These are phyloP conservation scores for Sporothrix pseudoabietina DNA, from an alignment of 2,329 filamentous ascomycete species.

Conservation along the genomic window DNA sequence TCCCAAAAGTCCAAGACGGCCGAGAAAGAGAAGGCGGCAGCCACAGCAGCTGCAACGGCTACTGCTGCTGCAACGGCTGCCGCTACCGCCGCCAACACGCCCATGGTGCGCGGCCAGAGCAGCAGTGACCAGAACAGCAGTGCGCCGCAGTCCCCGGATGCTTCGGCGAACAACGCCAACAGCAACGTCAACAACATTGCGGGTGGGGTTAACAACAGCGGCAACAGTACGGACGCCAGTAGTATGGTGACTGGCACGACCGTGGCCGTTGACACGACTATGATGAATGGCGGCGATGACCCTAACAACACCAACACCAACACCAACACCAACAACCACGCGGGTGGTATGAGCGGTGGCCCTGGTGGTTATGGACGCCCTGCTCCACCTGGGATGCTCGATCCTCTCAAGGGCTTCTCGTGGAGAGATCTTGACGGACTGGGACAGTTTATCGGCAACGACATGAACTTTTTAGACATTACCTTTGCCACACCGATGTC, in stretches of 20 bases:
- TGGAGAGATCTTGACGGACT: constrained; percentile 30
- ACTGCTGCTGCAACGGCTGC: neutral
- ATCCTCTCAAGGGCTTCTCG: constrained; percentile 28
- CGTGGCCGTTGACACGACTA: neutral
- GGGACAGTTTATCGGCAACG: constrained; percentile 29
- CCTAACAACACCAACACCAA: neutral
- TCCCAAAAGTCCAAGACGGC: constrained; percentile 21
- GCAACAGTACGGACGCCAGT: neutral
- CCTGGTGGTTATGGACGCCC: neutral
- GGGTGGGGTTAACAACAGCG: neutral
- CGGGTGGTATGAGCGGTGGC: neutral
- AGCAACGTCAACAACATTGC: neutral
- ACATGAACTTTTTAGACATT: constrained; percentile 28
- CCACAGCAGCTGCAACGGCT: neutral
- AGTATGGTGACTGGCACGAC: neutral
- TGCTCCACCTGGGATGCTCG: neutral
- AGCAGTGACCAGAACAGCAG: neutral
- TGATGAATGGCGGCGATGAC: neutral
- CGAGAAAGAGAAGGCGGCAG: neutral
- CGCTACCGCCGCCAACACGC: neutral
- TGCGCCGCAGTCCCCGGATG: neutral
- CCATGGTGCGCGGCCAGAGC: neutral
- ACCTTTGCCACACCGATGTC: constrained; percentile 29
- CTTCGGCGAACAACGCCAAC: neutral
- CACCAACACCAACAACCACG: neutral